Conservation (phyloP, 257 asterid species). For the Nicotiana sylvestris region DNA sequence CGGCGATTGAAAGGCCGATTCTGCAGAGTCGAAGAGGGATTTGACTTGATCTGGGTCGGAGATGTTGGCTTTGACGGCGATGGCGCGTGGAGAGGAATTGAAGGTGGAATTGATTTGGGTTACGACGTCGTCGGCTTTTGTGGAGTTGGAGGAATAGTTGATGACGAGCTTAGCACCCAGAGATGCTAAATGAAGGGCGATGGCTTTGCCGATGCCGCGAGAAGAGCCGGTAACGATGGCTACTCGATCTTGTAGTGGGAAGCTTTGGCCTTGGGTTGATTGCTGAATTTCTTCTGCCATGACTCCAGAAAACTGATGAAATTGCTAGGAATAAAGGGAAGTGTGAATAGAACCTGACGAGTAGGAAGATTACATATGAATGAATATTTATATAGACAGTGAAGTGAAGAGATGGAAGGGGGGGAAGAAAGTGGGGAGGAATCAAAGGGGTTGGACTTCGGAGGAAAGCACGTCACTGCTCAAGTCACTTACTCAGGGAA, state of each 20-base stretch:
- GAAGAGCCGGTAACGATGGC: conserved; percentile 36
- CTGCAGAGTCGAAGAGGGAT: conserved; percentile 58
- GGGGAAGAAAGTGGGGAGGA: no score
- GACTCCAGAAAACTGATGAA: neutral
- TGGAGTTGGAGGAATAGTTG: conserved; percentile 43
- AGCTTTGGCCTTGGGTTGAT: neutral
- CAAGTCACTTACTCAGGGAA: no score
- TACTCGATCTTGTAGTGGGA: conserved; percentile 26
- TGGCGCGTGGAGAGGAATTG: conserved; percentile 20
- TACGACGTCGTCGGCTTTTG: conserved; percentile 29
- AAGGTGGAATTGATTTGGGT: conserved; percentile 23
- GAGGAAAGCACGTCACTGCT: no score
- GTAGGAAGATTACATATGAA: no score
- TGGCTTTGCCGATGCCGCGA: conserved; percentile 33
- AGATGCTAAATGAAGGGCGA: conserved; percentile 47
- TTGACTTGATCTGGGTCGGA: conserved; percentile 49
- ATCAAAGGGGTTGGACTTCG: no score
- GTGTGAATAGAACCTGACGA: no score
- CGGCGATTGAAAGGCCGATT: conserved; percentile 39
- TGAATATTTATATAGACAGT: no score
- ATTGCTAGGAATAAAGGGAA: neutral
- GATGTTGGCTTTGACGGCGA: conserved; percentile 47
- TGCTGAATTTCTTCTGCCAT: conserved; percentile 7
- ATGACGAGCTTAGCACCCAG: conserved; percentile 54
- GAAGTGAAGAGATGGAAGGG: no score